phyloP scores from a whole-genome alignment of 306 rosid genomes.

The Prinsepia uniflora region DNA sequence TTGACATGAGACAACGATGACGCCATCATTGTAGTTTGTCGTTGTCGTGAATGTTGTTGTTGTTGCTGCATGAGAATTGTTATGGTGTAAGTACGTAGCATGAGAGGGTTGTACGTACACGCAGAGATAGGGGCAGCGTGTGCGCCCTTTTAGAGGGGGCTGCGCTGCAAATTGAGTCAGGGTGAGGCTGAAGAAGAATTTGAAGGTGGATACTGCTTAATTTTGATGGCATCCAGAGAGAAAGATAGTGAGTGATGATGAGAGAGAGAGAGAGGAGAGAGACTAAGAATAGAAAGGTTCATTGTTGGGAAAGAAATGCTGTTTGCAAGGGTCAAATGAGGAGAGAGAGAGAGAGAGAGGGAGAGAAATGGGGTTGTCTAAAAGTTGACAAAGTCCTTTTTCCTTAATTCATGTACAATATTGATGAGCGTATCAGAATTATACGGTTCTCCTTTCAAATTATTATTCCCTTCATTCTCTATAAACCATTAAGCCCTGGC shows the following conservation, averaged over 20 bases:
- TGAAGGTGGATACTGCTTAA: slow-evolving; percentile 24
- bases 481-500: neutral
- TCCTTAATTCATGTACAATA: neutral
- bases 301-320: slow-evolving; percentile 1
- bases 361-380: slow-evolving; percentile 6
- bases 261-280: slow-evolving; percentile 11
- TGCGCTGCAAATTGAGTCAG: slow-evolving; percentile 24
- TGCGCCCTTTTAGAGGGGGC: slow-evolving; percentile 42
- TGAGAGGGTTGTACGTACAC: slow-evolving; percentile 32
- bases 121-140: slow-evolving; percentile 39
- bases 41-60: slow-evolving; percentile 6
- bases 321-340: slow-evolving; percentile 17
- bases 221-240: slow-evolving; percentile 33
- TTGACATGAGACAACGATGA: too few relatives aligned
- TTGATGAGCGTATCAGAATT: slow-evolving; percentile 27
- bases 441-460: slow-evolving; percentile 35
- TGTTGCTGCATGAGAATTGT: slow-evolving; percentile 19
- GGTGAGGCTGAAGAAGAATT: slow-evolving; percentile 10
- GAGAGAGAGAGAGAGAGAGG: neutral
- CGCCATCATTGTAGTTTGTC: neutral
- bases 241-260: slow-evolving; percentile 2
- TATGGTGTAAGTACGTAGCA: slow-evolving; percentile 7
- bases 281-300: slow-evolving; percentile 38
- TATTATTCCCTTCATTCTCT: neutral
- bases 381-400: slow-evolving; percentile 45